Conservation (phyloP, 2,329 filamentous ascomycete genomes). For the Colletotrichum somersetense region DNA sequence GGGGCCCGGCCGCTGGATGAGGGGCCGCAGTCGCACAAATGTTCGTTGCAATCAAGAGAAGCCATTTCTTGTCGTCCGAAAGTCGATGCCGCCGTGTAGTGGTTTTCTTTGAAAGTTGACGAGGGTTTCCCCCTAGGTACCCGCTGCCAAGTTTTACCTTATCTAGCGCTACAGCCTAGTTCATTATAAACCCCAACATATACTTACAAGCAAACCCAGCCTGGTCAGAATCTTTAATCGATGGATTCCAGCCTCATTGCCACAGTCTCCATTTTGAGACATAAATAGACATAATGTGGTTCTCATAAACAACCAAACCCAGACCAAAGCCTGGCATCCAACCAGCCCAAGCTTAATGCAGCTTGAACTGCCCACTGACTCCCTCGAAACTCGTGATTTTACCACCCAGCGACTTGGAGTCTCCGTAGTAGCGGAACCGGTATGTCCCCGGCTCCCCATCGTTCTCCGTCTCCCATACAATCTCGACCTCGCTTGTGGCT, state of each 20-base stretch:
- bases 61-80: too few species aligned
- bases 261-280: neutral
- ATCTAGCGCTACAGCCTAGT: slow-evolving; percentile 51
- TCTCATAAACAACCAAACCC: neutral
- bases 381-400: slow-evolving; percentile 77
- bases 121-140: too few species aligned
- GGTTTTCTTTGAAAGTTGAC: too few species aligned
- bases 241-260: neutral
- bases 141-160: too few species aligned
- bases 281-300: neutral
- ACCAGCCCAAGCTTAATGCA: slow-evolving; percentile 22
- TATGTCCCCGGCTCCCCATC: slow-evolving; percentile 73
- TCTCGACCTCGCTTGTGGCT: slow-evolving; percentile 79
- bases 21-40: neutral
- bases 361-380: slow-evolving; percentile 65
- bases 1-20: too few species aligned
- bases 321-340: neutral
- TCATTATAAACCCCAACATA: slow-evolving; percentile 52
- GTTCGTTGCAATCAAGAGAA: neutral
- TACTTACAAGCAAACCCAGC: slow-evolving; percentile 38
- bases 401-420: slow-evolving; percentile 76
- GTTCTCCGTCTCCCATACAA: slow-evolving; percentile 83
- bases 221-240: neutral
- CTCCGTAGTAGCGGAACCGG: slow-evolving; percentile 83
- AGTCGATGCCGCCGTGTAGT: too few species aligned